Base-by-base conservation (phyloP, 2,329 filamentous ascomycete genomes). In the Rhinocladiella similis region DNA sequence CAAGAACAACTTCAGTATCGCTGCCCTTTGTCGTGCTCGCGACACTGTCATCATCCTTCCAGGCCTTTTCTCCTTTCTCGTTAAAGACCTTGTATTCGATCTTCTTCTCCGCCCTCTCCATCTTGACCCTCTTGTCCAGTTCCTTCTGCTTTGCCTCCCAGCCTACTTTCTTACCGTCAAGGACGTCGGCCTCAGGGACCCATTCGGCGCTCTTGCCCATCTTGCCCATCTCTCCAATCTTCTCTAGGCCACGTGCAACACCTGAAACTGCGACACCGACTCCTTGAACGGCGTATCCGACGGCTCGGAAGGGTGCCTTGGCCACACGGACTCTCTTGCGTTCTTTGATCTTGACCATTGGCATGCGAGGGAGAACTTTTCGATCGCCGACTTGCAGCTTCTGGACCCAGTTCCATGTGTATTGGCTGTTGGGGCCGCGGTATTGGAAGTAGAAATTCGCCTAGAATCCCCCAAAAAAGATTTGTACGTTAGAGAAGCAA, bases 361-460 rank as follows among this genome's bases (percentile, higher is more conserved):
- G 59, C 61, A 63, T 63, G 36, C 63, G 60, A 12, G 61, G 63
- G 12, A 66, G 53, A n/a, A 50, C 50, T 42, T 33, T 52, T 39
- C 62, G 54, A 13, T 66, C 56, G 29, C 64, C 64, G 1, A 63
- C 57, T 49, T 64, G 45, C 42, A 65, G 54, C 3, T 19, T 39
- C 2, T 57, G 54, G 2, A 60, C 58, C 63, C 60, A 64, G 50
- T 66, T 59, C 64, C 64, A 66, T 1, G 64, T 65, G 35, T 60
- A 59, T 29, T 65, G 59, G 20, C 50, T 60, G 33, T 33, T 18
- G 2, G 39, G 20, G 13, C 59, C 64, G 41, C 63, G 61, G 47
- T 62, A 61, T 53, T 63, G 52, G 57, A 65, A 66, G 54, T 63
- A 64, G 63, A 66, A 66, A 22, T 59, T 62, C 13, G 60, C 61